Conservation (phyloP, 2,329 filamentous ascomycete species). For the Camptophora hylomeconis region DNA sequence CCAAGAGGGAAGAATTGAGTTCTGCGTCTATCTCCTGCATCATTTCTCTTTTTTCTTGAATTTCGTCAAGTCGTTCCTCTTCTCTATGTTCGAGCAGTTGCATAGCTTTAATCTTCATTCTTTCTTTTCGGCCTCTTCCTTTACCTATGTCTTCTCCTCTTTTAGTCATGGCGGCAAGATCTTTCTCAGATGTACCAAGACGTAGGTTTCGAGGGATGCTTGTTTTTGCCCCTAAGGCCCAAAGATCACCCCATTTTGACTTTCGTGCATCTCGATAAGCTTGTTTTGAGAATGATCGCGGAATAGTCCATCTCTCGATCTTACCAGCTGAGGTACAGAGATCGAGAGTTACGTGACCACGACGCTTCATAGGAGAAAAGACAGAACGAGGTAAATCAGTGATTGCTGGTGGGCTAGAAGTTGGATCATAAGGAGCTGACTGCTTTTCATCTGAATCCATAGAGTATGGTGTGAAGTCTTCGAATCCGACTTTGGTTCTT, state of each 20-base stretch:
- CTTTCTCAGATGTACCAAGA: slow-evolving; percentile 38
- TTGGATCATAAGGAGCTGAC: slow-evolving; percentile 5
- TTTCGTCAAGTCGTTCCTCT: neutral
- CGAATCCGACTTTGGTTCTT: slow-evolving; percentile 8
- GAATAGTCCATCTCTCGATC: slow-evolving; percentile 88
- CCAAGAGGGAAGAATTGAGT: too few species aligned
- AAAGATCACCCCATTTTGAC: slow-evolving; percentile 80
- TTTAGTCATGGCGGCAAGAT: too few species aligned
- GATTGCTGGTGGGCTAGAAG: slow-evolving; percentile 9
- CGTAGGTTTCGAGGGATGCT: slow-evolving; percentile 49
- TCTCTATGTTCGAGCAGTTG: slow-evolving; percentile 1
- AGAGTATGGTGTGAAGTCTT: slow-evolving; percentile 9
- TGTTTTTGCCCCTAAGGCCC: slow-evolving; percentile 90
- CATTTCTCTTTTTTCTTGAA: slow-evolving; percentile 4
- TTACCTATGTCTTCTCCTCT: slow-evolving; percentile 21
- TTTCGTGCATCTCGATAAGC: slow-evolving; percentile 92
- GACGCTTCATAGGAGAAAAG: slow-evolving; percentile 70
- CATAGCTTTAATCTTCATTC: slow-evolving; percentile 3
- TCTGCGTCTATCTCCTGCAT: slow-evolving; percentile 3
- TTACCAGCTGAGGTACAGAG: slow-evolving; percentile 75
- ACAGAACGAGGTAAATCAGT: slow-evolving; percentile 58
- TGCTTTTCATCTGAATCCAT: slow-evolving; percentile 3
- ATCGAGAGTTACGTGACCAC: slow-evolving; percentile 78
- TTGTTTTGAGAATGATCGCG: slow-evolving; percentile 63
- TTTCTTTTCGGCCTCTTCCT: slow-evolving; percentile 4